phyloP scores from a whole-genome alignment of 495 filamentous ascomycete species.

The Amphirosellinia nigrospora region DNA sequence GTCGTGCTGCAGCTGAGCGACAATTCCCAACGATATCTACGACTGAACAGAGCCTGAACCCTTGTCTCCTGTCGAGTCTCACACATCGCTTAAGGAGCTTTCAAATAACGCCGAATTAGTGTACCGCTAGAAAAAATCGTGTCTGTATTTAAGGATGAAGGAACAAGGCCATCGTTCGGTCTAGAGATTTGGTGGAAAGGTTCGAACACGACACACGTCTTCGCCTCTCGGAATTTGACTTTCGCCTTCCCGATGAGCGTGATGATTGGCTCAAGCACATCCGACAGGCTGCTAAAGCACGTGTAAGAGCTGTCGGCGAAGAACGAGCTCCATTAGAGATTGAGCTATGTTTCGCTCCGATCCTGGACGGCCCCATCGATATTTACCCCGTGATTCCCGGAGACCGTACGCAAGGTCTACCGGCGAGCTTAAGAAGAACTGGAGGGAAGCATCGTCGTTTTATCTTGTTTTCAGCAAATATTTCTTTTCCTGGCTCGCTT shows the following conservation, averaged over 20 bases:
- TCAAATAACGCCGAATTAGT: conserved; percentile 29
- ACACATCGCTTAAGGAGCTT: conserved; percentile 35
- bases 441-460: conserved; percentile 80
- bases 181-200: conserved; percentile 85
- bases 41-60: conserved; percentile 11
- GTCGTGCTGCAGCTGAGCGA: conserved; percentile 64
- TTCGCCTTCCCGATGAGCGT: conserved; percentile 73
- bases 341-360: conserved; percentile 66
- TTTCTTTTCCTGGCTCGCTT: conserved; percentile 82
- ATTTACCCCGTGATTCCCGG: conserved; percentile 84
- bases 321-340: conserved; percentile 66
- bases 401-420: conserved; percentile 55
- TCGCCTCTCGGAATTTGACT: conserved; percentile 64
- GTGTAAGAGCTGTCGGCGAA: conserved; percentile 47
- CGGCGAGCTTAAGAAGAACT: conserved; percentile 56
- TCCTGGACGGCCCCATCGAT: conserved; percentile 70
- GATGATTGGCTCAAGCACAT: conserved; percentile 78
- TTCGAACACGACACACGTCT: conserved; percentile 63
- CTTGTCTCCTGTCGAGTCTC: conserved; percentile 27
- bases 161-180: conserved; percentile 76
- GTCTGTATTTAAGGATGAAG: conserved; percentile 79
- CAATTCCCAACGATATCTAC: conserved; percentile 45
- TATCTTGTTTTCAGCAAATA: conserved; percentile 87
- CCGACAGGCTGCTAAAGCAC: conserved; percentile 62
- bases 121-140: conserved; percentile 78